Evolutionary conservation across 75 land plant genomes (phyloP).

Genomic region (Adiantum capillusveneris): DNA sequence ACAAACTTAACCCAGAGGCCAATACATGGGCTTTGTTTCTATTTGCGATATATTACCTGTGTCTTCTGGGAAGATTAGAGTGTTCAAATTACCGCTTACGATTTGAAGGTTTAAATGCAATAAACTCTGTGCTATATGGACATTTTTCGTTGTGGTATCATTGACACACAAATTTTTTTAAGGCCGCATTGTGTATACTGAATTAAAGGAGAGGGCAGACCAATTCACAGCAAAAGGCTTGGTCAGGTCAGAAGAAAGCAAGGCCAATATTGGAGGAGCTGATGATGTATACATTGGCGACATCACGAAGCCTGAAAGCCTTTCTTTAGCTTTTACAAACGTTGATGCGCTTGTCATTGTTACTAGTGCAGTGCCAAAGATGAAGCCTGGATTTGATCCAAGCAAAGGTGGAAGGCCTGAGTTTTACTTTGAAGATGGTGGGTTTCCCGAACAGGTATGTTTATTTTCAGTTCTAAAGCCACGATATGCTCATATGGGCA

Average conservation of each 20-base stretch:
- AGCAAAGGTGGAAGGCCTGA: slow-evolving; percentile 80
- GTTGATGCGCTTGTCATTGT: slow-evolving; percentile 79
- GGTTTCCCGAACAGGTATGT: slow-evolving; percentile 66
- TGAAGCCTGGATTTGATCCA: slow-evolving; percentile 93
- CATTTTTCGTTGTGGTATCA: no score
- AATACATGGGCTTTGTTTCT: no score
- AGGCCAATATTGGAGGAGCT: slow-evolving; percentile 49
- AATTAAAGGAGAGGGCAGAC: slow-evolving; percentile 62
- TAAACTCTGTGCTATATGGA: no score
- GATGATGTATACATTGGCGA: slow-evolving; percentile 80
- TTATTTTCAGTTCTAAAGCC: no score
- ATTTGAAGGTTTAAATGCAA: no score
- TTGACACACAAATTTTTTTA: no score
- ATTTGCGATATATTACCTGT: no score
- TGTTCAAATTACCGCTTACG: no score
- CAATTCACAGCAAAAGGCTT: slow-evolving; percentile 65
- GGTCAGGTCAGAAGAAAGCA: slow-evolving; percentile 78
- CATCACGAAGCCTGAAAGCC: slow-evolving; percentile 47
- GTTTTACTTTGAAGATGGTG: slow-evolving; percentile 83
- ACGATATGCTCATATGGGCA: slow-evolving; percentile 1
- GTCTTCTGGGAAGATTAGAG: no score
- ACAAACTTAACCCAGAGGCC: no score
- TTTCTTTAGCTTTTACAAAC: slow-evolving; percentile 50
- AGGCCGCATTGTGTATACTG: slow-evolving; percentile 71
- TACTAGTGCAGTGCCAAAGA: slow-evolving; percentile 89